These are phyloP conservation scores for Penicillium hesseltinei DNA, from an alignment of 2,329 filamentous ascomycete species.

Conservation along the genomic window DNA sequence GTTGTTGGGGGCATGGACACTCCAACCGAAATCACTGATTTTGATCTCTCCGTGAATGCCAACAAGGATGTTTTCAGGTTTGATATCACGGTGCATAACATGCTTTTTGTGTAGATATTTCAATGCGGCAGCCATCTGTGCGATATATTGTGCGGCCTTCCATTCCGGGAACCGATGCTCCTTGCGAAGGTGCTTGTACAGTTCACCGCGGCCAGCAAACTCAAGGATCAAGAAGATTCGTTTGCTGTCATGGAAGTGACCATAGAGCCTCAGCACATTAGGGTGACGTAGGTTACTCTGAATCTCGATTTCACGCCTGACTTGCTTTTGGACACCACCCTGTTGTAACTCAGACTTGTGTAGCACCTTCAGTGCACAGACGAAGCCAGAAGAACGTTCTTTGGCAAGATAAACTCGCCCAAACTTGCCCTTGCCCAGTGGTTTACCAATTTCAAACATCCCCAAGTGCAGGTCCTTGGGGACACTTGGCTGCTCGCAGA, in stretches of 20 bases:
- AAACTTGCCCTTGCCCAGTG: constrained; percentile 83
- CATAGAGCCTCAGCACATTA: constrained; percentile 79
- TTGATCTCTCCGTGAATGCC: constrained; percentile 98
- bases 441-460: constrained; percentile 91
- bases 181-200: constrained; percentile 81
- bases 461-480: constrained; percentile 73
- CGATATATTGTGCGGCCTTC: constrained; percentile 83
- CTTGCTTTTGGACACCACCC: constrained; percentile 81
- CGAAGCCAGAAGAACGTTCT: constrained; percentile 74
- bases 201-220: constrained; percentile 79
- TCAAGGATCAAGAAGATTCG: constrained; percentile 84
- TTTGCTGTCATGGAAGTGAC: constrained; percentile 86
- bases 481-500: constrained; percentile 56
- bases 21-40: constrained; percentile 98
- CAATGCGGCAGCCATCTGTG: constrained; percentile 85
- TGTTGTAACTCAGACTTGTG: constrained; percentile 81
- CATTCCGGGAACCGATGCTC: constrained; percentile 79
- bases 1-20: constrained; percentile 94
- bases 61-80: constrained; percentile 94
- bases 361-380: constrained; percentile 81
- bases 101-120: constrained; percentile 94
- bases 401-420: constrained; percentile 81
- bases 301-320: constrained; percentile 84
- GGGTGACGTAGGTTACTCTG: constrained; percentile 83
- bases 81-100: constrained; percentile 96